Evolutionary conservation across 805 yeast species (phyloP), one percentile per base, ranked within the genome.

Genomic region (Sugiyamaella americana): DNA sequence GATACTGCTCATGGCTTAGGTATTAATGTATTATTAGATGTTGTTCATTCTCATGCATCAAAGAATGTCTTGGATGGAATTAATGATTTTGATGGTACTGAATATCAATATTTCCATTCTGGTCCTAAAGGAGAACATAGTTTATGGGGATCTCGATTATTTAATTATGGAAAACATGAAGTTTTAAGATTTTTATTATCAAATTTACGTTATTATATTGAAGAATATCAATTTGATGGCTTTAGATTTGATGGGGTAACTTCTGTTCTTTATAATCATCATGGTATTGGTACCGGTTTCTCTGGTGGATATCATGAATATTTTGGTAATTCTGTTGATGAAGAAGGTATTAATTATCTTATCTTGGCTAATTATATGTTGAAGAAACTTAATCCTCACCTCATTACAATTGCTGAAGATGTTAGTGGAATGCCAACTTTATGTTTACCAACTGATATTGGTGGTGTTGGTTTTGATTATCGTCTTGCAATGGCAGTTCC

Each of bases 181-280:
- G 95, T 95, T 0, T 72, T 89, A 54, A 72, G 97, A 57, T 91
- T 93, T 61, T 67, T 91, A 51, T 72, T 91, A 48, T 79, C 93
- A 13, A 93, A 91, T 65, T 72, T 91, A 60, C 84, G 88, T 48
- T 91, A 76, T 63, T 93, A 79, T 65, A 67, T 88, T 42, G 94
- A 88, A 45, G 87, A 79, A 52, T 91, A 80, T 65, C 73, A 79
- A 48, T 91, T 91, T 64, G 98, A 91, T 60, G 98, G 98, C 3
- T 91, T 89, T 69, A 73, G 98, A 60, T 91, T 91, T 56, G 98
- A 91, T 64, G 98, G 98, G 52, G 96, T 91, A 43, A 91, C 98
- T 20, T 78, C 87, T 46, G 89, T 91, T 96, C 70, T 91, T 29
- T 91, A 91, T 63, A 63, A 75, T 39, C 98, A 91, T 62, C 98